Base-by-base conservation (phyloP, 106 monocot genomes). In the Dactylorhiza incarnata region DNA sequence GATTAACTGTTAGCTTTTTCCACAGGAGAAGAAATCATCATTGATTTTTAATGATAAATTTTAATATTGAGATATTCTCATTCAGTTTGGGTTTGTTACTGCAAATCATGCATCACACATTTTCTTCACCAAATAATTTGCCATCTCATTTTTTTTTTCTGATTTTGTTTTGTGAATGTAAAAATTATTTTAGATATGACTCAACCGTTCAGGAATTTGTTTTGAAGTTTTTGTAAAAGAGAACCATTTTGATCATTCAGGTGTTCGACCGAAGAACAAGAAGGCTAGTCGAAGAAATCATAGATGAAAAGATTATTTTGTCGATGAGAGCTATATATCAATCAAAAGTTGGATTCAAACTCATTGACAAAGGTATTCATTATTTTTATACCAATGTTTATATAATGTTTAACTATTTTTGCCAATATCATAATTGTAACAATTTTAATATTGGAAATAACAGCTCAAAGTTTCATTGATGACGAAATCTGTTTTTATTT, bases 291-390 rank as follows among this genome's bases (percentile, higher is more conserved):
- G 96, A 94, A 83, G 96, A 97, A 82, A 79, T 84, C 37, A 97
- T 97, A 68, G 96, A 91, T 85, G 84, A 87, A 75, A 97, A 89
- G 77, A 97, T 97, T 81, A 78, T 97, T n/a, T 74, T 97, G 75
- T 93, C 96, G 44, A 97, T 97, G 93, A 82, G 96, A 80, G 87
- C 96, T 48, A 84, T 97, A 67, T 97, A 97, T 81, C 96, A 97
- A 82, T 93, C 93, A 78, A 97, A 83, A 97, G 76, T 97, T 9
- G 96, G 96, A 29, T 85, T 94, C n/a, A 84, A 85, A 50, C 86
- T 94, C 74, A 87, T 97, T 63, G 85, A 97, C 71, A 86, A 80
- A 87, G 96, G 96, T 94, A 78, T 54, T 7, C 16, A 45, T 7
- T 46, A 45, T 46, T 46, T 69, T 69, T 7, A 3, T n/a, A 69